A percentile compares a stretch with the other conserved stretches of the same genome.
phyloP scores from a whole-genome alignment of 1,284 basidiomycete species.

The Heterobasidion irregulare region DNA sequence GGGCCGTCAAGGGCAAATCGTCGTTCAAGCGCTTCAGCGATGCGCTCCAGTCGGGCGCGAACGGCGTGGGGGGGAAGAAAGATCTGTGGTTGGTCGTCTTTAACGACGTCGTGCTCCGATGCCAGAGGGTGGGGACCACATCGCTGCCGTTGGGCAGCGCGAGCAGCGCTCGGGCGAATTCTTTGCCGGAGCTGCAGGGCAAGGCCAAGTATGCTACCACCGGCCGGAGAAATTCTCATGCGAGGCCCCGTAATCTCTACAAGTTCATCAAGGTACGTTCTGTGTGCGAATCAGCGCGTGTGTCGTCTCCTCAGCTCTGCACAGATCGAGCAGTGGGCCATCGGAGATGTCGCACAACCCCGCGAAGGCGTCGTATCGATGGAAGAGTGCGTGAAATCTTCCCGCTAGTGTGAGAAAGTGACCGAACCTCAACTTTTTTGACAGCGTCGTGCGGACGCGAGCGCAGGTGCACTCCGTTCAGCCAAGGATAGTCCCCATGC shows the following conservation, averaged over 20 bases:
- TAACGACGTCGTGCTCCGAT: conserved; percentile 91
- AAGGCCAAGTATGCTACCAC: conserved; percentile 77
- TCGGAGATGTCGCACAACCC: conserved; percentile 64
- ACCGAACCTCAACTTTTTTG: conserved; percentile 10
- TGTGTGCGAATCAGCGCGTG: background rate
- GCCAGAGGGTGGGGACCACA: conserved; percentile 86
- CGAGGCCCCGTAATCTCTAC: conserved; percentile 85
- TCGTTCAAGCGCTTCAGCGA: conserved; percentile 84
- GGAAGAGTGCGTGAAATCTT: conserved; percentile 62
- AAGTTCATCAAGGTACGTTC: conserved; percentile 70
- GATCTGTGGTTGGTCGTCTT: conserved; percentile 94
- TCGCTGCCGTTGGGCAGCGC: conserved; percentile 75
- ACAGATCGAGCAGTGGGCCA: conserved; percentile 86
- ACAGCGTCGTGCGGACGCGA: conserved; percentile 63
- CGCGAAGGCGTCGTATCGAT: conserved; percentile 71
- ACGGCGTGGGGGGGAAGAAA: conserved; percentile 63
- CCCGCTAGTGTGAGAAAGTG: conserved; percentile 1
- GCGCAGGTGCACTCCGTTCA: conserved; percentile 50
- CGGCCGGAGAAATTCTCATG: conserved; percentile 61
- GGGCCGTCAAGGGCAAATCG: conserved; percentile 60
- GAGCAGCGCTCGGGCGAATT: conserved; percentile 60
- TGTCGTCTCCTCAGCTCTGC: background rate
- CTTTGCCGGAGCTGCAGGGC: conserved; percentile 70
- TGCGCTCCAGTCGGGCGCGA: conserved; percentile 46
- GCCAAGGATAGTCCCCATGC: conserved; percentile 64